These are phyloP conservation scores for Colletotrichum zoysiae DNA, from an alignment of 2,329 filamentous ascomycete species.

Conservation along the genomic window DNA sequence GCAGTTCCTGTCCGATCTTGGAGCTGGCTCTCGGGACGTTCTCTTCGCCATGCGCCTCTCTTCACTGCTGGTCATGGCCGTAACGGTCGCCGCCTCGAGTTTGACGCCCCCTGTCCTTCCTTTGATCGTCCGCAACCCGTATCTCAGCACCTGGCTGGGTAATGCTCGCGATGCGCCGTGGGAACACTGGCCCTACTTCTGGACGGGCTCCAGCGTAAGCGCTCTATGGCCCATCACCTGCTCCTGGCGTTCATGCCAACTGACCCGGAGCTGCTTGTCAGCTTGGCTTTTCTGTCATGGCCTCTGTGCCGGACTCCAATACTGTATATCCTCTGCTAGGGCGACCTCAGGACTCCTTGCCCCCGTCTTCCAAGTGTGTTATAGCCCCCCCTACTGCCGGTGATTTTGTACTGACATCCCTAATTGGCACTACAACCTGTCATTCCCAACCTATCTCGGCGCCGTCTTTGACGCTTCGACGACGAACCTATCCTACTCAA, in stretches of 20 bases:
- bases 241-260: constrained; percentile 26
- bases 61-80: constrained; percentile 50
- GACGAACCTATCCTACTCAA: constrained; percentile 63
- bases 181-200: constrained; percentile 90
- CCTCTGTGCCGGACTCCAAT: constrained; percentile 56
- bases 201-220: constrained; percentile 74
- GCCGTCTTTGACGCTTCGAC: constrained; percentile 63
- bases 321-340: constrained; percentile 65
- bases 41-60: constrained; percentile 46
- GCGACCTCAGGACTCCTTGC: constrained; percentile 63
- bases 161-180: constrained; percentile 81
- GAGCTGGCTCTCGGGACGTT: constrained; percentile 17
- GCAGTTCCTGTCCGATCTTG: constrained; percentile 4
- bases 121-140: constrained; percentile 70
- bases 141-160: constrained; percentile 71
- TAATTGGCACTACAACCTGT: constrained; percentile 52
- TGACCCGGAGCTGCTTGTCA: constrained; percentile 41
- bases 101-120: constrained; percentile 69
- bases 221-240: neutral
- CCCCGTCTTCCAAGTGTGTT: constrained; percentile 45
- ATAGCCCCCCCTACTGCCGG: neutral
- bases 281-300: constrained; percentile 65
- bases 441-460: constrained; percentile 58
- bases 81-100: constrained; percentile 60
- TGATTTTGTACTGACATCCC: constrained; percentile 18